Percentiles rank a stretch among this genome's conserved stretches.
Conservation (phyloP, 1,284 basidiomycete genomes). For the Cystobasidium sp. region DNA sequence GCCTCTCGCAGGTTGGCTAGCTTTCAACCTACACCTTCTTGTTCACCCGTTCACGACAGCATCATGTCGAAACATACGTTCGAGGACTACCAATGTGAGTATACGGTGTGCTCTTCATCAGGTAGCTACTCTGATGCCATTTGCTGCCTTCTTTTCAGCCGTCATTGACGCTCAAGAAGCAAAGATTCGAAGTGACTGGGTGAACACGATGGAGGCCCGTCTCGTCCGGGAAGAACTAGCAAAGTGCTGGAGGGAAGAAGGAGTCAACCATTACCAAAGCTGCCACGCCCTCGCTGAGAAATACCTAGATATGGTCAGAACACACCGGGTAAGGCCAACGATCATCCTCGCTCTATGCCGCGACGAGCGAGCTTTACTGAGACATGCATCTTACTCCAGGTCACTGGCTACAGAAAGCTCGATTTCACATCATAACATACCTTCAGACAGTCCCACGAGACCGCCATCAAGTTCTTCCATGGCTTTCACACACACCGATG, state of each 20-base stretch:
- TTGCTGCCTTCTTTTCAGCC: conserved; percentile 54
- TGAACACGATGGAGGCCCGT: conserved; percentile 89
- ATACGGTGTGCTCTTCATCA: neutral
- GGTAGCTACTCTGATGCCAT: neutral
- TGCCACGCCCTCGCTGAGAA: conserved; percentile 85
- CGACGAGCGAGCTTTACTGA: neutral
- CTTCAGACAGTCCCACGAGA: neutral
- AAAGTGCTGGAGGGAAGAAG: conserved; percentile 89
- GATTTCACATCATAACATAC: conserved; percentile 52
- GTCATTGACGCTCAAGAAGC: conserved; percentile 68
- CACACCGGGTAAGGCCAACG: conserved; percentile 74
- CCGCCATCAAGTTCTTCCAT: neutral
- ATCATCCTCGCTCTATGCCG: neutral
- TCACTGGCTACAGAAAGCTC: conserved; percentile 65
- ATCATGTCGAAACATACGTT: conserved; percentile 32
- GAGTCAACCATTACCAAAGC: conserved; percentile 76
- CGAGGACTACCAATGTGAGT: conserved; percentile 40
- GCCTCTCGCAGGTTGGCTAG: conserved; percentile 15
- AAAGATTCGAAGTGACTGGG: conserved; percentile 88
- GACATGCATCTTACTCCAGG: conserved; percentile 55
- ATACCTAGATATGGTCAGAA: conserved; percentile 79
- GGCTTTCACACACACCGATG: neutral
- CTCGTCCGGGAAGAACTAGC: conserved; percentile 86
- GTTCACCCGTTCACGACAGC: neutral
- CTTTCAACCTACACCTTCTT: neutral